A percentile compares a stretch with the other conserved stretches of the same genome.
Conservation (phyloP, 306 rosid genomes). For the Prunus fruticosa region DNA sequence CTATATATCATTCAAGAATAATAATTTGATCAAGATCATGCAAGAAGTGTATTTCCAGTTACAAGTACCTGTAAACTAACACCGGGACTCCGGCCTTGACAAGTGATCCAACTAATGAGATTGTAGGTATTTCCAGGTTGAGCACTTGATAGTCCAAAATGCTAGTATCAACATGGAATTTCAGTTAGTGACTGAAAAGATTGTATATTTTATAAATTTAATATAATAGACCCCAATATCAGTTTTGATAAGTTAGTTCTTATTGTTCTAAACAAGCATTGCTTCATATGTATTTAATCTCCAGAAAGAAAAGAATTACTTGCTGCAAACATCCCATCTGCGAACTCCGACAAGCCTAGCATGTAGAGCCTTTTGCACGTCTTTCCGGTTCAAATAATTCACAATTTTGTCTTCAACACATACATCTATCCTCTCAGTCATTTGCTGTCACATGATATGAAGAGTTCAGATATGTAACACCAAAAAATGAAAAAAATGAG, state of each 20-base stretch:
- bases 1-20: background rate
- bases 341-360: conserved; percentile 59
- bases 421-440: conserved; percentile 48
- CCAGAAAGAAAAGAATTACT: conserved; percentile 25
- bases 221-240: background rate
- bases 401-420: conserved; percentile 61
- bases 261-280: background rate
- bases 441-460: conserved; percentile 25
- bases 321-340: conserved; percentile 55
- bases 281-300: background rate
- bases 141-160: conserved; percentile 34
- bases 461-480: background rate
- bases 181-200: background rate
- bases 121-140: conserved; percentile 35
- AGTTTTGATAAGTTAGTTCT: background rate
- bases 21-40: background rate
- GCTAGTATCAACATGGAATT: conserved; percentile 9
- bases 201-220: background rate
- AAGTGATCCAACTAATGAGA: conserved; percentile 28
- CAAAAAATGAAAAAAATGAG: background rate
- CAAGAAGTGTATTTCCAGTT: background rate
- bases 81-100: conserved; percentile 29
- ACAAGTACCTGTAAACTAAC: conserved; percentile 27
- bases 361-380: conserved; percentile 63
- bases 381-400: conserved; percentile 58